A percentile compares a stretch with the other conserved stretches of the same genome.
Evolutionary conservation across 345 rosid genomes (phyloP).

Genomic region (Dimocarpus longan): DNA sequence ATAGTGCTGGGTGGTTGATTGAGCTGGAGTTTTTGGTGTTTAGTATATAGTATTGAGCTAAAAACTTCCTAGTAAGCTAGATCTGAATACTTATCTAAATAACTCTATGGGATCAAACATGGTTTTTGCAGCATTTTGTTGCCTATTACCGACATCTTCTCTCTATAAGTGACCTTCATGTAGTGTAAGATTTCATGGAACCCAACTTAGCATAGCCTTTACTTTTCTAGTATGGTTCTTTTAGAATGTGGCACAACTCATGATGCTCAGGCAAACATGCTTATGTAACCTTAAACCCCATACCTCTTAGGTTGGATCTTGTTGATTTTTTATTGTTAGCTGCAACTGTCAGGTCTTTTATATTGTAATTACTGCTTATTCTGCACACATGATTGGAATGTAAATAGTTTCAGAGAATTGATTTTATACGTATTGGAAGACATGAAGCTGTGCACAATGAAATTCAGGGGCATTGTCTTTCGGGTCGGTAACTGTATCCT

Average conservation of each 20-base stretch:
- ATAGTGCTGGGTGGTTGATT: not conserved
- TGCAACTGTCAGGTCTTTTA: not conserved
- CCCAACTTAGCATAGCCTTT: not conserved
- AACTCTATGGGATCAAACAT: not conserved
- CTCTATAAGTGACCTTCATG: not conserved
- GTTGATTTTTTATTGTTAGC: not conserved
- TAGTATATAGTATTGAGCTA: not conserved
- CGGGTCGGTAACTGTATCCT: slow-evolving; percentile 50
- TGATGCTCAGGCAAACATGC: not conserved
- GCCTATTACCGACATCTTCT: not conserved
- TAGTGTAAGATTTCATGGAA: not conserved
- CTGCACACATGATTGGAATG: slow-evolving; percentile 10
- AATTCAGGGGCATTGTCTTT: slow-evolving; percentile 69
- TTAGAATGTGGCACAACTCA: not conserved
- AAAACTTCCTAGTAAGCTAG: not conserved
- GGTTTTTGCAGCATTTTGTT: not conserved
- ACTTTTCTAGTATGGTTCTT: not conserved
- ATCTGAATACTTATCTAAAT: not conserved
- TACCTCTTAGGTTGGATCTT: not conserved
- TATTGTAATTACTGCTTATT: not conserved
- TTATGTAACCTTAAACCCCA: not conserved
- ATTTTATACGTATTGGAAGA: slow-evolving; percentile 93
- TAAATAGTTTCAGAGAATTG: slow-evolving; percentile 55
- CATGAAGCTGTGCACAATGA: slow-evolving; percentile 83
- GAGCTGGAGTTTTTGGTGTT: not conserved